Base-by-base conservation (phyloP, 345 rosid species). In the Citrus unshiu region DNA sequence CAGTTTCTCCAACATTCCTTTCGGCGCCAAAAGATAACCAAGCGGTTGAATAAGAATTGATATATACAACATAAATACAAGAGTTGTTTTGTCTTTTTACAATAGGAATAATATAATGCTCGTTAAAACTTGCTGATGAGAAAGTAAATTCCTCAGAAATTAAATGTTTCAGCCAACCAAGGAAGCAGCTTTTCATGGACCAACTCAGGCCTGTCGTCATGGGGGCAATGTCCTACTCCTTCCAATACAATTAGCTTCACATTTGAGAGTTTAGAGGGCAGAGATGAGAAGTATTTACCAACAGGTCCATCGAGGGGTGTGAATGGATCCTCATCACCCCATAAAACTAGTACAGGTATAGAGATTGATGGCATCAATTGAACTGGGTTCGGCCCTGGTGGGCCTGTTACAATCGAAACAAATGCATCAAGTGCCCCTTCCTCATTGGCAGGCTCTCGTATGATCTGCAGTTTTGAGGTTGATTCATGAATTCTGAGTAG, bases 171-270 rank as follows among this genome's bases (percentile, higher is more conserved):
- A 66, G 84, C 88, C 70, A 35, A 95, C 98, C 98, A 95, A 16
- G 98, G 98, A 58, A 95, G 94, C 79, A 95, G 77, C 80, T 87
- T 35, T 3, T 85, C 81, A 46, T 92, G 98, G 27, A 95, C 98
- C 80, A 93, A 88, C 27, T 88, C 89, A 0, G 98, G 98, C 54
- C 87, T 85, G 83, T 95, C 98, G 68, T 95, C 98, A 83, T 93
- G 97, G 35, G 98, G 98, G 75, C 98, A 95, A 43, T 95, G 98
- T 43, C 98, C 98, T 6, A 89, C 98, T 7, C 95, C 98, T 87
- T 86, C 86, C 73, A 95, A 75, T 69, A 95, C 85, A 30, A 70
- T 77, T 40, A 95, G 85, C 75, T 40, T 89, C 68, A 95, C 91
- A 49, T 95, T 95, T 29, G 94, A 82, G 5, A 80, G 72, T 74